Conservation (phyloP, 805 yeast genomes). For the Teunomyces stri region DNA sequence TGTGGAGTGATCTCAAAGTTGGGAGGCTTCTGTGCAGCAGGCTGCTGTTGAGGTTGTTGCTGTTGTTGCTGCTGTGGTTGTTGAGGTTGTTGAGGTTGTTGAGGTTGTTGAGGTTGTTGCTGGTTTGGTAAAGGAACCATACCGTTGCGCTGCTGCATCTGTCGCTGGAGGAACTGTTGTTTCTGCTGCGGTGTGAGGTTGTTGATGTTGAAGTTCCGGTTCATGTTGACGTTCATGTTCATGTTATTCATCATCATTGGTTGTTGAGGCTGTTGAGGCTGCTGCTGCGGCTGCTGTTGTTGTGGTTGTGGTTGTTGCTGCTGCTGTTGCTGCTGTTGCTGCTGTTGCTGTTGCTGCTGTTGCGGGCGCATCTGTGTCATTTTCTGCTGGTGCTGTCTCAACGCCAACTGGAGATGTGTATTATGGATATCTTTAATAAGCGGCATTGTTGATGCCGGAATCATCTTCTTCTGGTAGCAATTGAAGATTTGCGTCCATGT, state of each 20-base stretch:
- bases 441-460: slow-evolving; percentile 58
- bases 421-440: slow-evolving; percentile 65
- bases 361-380: slow-evolving; percentile 12
- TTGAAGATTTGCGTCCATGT: slow-evolving; percentile 82
- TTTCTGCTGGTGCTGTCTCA: slow-evolving; percentile 48
- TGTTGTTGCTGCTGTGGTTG: slow-evolving; percentile 20
- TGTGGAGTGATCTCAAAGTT: slow-evolving; percentile 34
- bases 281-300: slow-evolving; percentile 9
- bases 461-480: slow-evolving; percentile 53
- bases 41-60: slow-evolving; percentile 14
- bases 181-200: slow-evolving; percentile 36
- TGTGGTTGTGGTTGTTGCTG: slow-evolving; percentile 10
- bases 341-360: slow-evolving; percentile 8
- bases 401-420: slow-evolving; percentile 58
- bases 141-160: slow-evolving; percentile 25
- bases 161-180: slow-evolving; percentile 37
- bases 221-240: slow-evolving; percentile 9
- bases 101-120: slow-evolving; percentile 14
- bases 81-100: slow-evolving; percentile 8
- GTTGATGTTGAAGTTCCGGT: slow-evolving; percentile 18
- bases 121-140: slow-evolving; percentile 3
- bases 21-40: slow-evolving; percentile 22
- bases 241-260: slow-evolving; percentile 14
- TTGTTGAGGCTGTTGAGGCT: slow-evolving; percentile 6
- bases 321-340: slow-evolving; percentile 13